Conservation (phyloP, 352 stramenopile genomes). For the Pythium brassicae region DNA sequence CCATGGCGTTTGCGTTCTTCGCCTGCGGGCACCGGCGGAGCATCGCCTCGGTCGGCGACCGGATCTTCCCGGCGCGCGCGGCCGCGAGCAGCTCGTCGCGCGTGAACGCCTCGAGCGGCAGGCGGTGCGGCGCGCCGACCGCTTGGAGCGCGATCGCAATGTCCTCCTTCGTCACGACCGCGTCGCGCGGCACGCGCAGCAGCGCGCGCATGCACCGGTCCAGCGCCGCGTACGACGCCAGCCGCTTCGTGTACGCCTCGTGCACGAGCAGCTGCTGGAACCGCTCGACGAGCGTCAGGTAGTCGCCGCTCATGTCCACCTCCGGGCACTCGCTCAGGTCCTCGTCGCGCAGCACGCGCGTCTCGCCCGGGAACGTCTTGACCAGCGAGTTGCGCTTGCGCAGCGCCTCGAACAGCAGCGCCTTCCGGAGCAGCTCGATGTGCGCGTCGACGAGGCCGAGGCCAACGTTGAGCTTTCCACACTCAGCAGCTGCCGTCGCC, state of each 20-base stretch:
- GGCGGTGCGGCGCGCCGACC: constrained; percentile 27
- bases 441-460: constrained; percentile 66
- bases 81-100: constrained; percentile 52
- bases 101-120: constrained; percentile 63
- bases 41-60: constrained; percentile 40
- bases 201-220: constrained; percentile 65
- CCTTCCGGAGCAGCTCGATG: constrained; percentile 58
- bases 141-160: constrained; percentile 47
- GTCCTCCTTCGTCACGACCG: constrained; percentile 67
- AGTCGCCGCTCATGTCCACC: constrained; percentile 63
- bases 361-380: constrained; percentile 55
- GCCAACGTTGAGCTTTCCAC: constrained; percentile 28
- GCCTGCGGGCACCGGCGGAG: constrained; percentile 39
- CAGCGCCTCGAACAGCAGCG: constrained; percentile 57
- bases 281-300: constrained; percentile 57
- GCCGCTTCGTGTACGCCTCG: constrained; percentile 54
- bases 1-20: constrained; percentile 55
- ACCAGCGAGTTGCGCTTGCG: constrained; percentile 70
- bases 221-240: constrained; percentile 56
- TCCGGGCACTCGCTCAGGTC: constrained; percentile 47
- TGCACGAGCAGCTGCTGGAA: constrained; percentile 69
- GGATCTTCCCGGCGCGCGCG: constrained; percentile 38
- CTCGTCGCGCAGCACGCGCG: constrained; percentile 34
- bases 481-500: neutral
- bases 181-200: constrained; percentile 28